These are phyloP conservation scores for Fusarium mexicanum DNA, from an alignment of 2,329 filamentous ascomycete genomes.

Conservation along the genomic window DNA sequence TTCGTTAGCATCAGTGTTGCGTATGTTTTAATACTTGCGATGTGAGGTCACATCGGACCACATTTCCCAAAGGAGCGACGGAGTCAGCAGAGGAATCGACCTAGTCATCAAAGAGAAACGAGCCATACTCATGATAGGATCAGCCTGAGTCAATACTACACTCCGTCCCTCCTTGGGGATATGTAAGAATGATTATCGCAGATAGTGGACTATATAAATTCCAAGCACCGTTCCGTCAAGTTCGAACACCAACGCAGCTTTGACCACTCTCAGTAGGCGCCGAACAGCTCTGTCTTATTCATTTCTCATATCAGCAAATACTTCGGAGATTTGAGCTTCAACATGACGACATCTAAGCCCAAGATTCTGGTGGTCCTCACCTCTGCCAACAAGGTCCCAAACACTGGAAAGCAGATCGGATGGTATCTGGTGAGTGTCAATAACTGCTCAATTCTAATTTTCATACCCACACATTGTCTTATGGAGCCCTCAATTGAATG, in stretches of 20 bases:
- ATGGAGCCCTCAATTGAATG: fast-evolving
- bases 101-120: too few relatives aligned
- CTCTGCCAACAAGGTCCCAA: not conserved
- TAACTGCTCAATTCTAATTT: fast-evolving
- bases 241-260: not conserved
- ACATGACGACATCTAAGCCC: not conserved
- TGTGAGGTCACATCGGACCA: too few relatives aligned
- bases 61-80: slow-evolving; percentile 1
- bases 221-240: fast-evolving
- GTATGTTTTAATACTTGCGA: not conserved
- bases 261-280: not conserved
- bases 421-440: not conserved
- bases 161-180: not conserved
- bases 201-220: not conserved
- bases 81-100: not conserved
- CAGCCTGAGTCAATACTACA: fast-evolving
- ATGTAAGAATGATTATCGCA: too few relatives aligned
- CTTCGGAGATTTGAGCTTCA: fast-evolving
- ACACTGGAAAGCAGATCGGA: not conserved
- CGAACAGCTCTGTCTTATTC: fast-evolving
- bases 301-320: too few relatives aligned
- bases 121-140: not conserved
- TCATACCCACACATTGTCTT: not conserved
- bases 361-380: not conserved
- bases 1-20: not conserved